Evolutionary conservation across 2,329 filamentous ascomycete species (phyloP).

Genomic region (Magnaporthiopsis rhizophila): DNA sequence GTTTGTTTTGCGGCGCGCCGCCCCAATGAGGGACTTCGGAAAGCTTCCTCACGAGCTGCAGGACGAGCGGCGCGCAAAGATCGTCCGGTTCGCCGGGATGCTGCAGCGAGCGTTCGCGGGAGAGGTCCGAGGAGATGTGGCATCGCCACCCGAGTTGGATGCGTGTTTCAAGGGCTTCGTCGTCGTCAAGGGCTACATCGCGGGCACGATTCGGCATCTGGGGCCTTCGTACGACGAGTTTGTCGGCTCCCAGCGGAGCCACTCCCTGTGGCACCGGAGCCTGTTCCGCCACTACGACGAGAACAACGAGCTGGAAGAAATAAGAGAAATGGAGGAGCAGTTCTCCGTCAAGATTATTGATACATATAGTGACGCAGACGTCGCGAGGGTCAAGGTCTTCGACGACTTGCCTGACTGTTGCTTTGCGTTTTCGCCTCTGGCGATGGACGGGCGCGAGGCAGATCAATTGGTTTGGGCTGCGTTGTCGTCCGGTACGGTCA

Average conservation of each 20-base stretch:
- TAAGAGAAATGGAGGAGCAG: constrained; percentile 12
- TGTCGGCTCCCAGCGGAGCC: constrained; percentile 10
- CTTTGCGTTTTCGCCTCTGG: not conserved
- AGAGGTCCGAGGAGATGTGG: constrained; percentile 8
- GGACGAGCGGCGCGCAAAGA: constrained; percentile 9
- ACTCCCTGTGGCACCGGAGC: no score
- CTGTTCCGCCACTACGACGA: no score
- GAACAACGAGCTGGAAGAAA: no score
- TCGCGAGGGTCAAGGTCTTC: constrained; percentile 10
- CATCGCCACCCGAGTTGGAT: no score
- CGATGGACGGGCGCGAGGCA: no score
- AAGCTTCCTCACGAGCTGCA: not conserved
- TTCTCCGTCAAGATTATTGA: constrained; percentile 11
- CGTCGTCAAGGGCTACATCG: constrained; percentile 10
- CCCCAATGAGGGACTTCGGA: constrained; percentile 3
- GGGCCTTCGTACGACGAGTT: constrained; percentile 10
- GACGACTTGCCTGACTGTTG: not conserved
- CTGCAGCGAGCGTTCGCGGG: constrained; percentile 11
- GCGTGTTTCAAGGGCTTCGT: no score
- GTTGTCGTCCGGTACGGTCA: no score
- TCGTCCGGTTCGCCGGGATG: constrained; percentile 12
- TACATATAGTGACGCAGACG: constrained; percentile 4
- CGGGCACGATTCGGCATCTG: constrained; percentile 10
- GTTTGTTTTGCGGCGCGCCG: constrained; percentile 8
- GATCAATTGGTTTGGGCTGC: no score